Percentiles rank a stretch among this genome's conserved stretches.
phyloP scores from a whole-genome alignment of 805 yeast genomes.

The Cyberlindnera euphorbiiphila region DNA sequence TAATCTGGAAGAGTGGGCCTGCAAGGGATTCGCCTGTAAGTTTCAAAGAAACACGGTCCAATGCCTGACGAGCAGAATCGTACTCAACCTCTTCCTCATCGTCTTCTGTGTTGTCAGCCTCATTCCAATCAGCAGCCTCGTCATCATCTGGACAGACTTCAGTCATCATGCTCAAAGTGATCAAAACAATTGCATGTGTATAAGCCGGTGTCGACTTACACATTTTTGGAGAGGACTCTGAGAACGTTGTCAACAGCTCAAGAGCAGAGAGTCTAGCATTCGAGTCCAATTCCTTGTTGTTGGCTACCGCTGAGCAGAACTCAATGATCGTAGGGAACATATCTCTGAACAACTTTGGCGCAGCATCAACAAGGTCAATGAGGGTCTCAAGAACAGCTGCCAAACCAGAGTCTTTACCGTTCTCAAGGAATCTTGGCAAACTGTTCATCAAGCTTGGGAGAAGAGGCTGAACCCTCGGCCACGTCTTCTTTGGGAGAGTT shows the following conservation, averaged over 20 bases:
- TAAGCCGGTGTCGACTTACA: constrained; percentile 76
- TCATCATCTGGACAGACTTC: constrained; percentile 89
- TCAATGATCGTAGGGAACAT: constrained; percentile 87
- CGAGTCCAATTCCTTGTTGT: constrained; percentile 75
- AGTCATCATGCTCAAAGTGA: constrained; percentile 80
- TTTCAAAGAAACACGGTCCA: constrained; percentile 83
- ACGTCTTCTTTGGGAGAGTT: constrained; percentile 68
- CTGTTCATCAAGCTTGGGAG: constrained; percentile 84
- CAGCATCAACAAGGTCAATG: constrained; percentile 86
- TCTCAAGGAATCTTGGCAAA: constrained; percentile 75
- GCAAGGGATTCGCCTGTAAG: constrained; percentile 83
- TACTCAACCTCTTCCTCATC: constrained; percentile 84
- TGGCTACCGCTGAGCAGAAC: constrained; percentile 80
- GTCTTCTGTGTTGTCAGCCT: constrained; percentile 71
- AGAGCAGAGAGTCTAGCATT: constrained; percentile 79
- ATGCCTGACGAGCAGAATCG: constrained; percentile 90
- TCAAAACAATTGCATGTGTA: constrained; percentile 65
- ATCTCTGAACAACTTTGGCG: constrained; percentile 90
- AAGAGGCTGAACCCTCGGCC: constrained; percentile 74
- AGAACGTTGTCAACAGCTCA: constrained; percentile 84
- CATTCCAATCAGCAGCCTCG: constrained; percentile 84
- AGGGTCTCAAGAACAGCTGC: constrained; percentile 85
- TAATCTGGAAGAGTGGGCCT: constrained; percentile 77
- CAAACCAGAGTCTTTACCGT: constrained; percentile 75
- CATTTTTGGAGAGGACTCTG: constrained; percentile 94